Evolutionary conservation across 208 protist species (phyloP).

Genomic region (Leishmania gerbilli): DNA sequence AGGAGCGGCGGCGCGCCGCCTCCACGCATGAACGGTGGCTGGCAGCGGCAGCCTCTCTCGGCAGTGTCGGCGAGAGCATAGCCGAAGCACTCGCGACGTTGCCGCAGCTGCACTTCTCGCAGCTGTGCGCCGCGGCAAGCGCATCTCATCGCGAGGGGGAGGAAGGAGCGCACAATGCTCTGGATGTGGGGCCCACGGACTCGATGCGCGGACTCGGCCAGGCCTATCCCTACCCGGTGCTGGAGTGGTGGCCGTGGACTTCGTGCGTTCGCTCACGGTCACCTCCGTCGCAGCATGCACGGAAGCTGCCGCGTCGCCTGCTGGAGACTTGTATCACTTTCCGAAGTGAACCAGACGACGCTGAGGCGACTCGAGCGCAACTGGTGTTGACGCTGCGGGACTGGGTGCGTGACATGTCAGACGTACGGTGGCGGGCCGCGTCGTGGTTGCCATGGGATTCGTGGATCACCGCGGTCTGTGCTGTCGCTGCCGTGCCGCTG

Average conservation of each 20-base stretch:
- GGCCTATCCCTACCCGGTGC: conserved; percentile 3
- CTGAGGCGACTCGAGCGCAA: not conserved
- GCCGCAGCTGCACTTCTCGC: not conserved
- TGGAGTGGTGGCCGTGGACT: not conserved
- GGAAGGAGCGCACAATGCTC: not conserved
- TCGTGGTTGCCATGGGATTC: conserved; percentile 29
- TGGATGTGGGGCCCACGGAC: not conserved
- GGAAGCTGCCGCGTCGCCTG: not conserved
- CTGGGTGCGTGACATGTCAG: conserved; percentile 3
- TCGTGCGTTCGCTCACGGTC: not conserved
- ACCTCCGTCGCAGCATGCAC: not conserved
- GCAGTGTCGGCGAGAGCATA: not conserved
- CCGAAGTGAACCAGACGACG: not conserved
- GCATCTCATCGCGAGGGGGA: not conserved
- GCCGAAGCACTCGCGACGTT: not conserved
- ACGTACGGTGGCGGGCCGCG: conserved; percentile 12
- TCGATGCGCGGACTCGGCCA: not conserved
- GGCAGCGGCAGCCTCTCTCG: conserved; percentile 3
- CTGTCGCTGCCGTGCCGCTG: not conserved
- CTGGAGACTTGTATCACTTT: not conserved
- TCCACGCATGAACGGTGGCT: not conserved
- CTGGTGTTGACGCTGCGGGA: not conserved
- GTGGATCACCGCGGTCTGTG: conserved; percentile 6
- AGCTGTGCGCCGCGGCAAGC: not conserved
- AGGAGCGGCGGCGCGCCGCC: not conserved